phyloP scores from a whole-genome alignment of 2,329 filamentous ascomycete species.

The Blastomyces emzantsi region DNA sequence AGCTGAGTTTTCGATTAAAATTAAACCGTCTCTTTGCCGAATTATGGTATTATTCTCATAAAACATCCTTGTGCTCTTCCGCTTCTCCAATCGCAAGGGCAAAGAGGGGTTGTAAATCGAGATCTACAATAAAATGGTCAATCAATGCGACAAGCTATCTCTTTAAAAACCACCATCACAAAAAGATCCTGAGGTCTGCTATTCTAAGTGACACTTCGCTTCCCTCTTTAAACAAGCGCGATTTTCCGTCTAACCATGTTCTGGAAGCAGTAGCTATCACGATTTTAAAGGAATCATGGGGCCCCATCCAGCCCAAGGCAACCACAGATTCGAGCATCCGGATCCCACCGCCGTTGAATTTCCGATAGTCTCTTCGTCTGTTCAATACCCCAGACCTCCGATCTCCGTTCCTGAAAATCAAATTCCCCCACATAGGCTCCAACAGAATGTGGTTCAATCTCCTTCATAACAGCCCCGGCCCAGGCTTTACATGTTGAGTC shows the following conservation, averaged over 20 bases:
- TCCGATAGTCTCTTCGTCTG: background rate
- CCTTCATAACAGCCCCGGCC: conserved; percentile 36
- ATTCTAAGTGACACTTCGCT: background rate
- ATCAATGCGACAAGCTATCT: background rate
- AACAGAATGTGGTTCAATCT: conserved; percentile 34
- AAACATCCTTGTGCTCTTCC: too few species aligned
- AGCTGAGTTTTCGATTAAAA: background rate
- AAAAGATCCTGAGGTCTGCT: background rate
- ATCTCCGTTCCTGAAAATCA: conserved; percentile 43
- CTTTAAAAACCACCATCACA: background rate
- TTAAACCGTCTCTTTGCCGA: background rate
- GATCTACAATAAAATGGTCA: too few species aligned
- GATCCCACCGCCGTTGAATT: background rate
- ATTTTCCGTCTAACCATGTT: background rate
- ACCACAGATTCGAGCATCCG: background rate
- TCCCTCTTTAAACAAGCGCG: too few species aligned
- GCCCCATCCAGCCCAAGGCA: background rate
- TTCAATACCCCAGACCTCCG: conserved; percentile 41
- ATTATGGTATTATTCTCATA: too few species aligned
- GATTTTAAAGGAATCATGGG: background rate
- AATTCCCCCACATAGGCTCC: conserved; percentile 49
- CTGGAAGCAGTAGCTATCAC: background rate
- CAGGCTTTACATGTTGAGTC: conserved; percentile 39
- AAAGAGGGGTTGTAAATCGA: too few species aligned
- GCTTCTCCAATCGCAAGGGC: too few species aligned